Base-by-base conservation (phyloP, 2,329 filamentous ascomycete genomes). In the Aspergillus sp. region DNA sequence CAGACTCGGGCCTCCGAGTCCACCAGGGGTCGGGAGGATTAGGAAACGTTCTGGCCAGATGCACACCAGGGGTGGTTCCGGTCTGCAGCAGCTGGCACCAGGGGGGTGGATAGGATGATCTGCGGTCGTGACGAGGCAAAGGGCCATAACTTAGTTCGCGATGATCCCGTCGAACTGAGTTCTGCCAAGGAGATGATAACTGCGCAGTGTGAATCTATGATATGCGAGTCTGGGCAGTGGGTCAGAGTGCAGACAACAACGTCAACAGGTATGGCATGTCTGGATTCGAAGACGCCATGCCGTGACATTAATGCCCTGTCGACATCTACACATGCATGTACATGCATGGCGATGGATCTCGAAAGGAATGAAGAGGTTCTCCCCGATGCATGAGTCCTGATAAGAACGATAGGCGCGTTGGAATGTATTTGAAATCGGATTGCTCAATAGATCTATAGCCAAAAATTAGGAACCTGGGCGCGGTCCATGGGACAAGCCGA, bases 21-120 rank as follows among this genome's bases (percentile, higher is more conserved):
- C 55, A 49, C 49, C 19, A 31, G 13, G 47, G 46, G 53, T 19
- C 50, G 41, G 53, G 23, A 51, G 34, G 17, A 36, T 48, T 53
- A 50, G 53, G 55, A 50, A 55, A 20, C 21, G 38, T 19, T 44
- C 47, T 40, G 17, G 25, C 20, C 31, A 34, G 45, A 32, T 20
- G 36, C 52, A 53, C 45, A 54, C 56, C 54, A 57, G 58, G 59
- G 58, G 45, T 40, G 23, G 46, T 45, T 5, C 23, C 13, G n/a
- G 40, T 31, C 17, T 38, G 14, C 49, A 46, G 40, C 41, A 31
- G 42, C 48, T 21, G 32, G 20, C 36, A 25, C 36, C 53, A 49
- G 46, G 41, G 41, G 40, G 16, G 9, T 31, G 19, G 3, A 23
- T 16, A 47, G 16, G 52, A 47, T 45, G 50, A 48, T 48, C 45